These are phyloP conservation scores for Colletotrichum theobromicola DNA, from an alignment of 2,329 filamentous ascomycete genomes.

Conservation along the genomic window DNA sequence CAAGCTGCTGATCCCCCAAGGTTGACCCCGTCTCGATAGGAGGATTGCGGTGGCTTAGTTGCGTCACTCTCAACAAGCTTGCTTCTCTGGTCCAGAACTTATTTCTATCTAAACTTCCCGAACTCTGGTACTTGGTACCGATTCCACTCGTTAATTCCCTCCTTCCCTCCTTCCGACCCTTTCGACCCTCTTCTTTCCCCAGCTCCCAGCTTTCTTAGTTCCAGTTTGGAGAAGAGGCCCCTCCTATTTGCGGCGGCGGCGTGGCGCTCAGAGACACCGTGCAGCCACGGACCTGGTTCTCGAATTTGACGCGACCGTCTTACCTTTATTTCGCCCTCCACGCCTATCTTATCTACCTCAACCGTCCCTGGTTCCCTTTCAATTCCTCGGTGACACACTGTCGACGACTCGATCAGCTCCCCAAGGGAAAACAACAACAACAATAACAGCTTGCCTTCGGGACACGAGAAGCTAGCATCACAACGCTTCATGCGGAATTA, in stretches of 20 bases:
- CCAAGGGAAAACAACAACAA: background rate
- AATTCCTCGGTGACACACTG: background rate
- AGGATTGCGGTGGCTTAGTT: conserved; percentile 3
- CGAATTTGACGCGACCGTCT: conserved; percentile 1
- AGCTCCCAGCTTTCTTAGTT: background rate
- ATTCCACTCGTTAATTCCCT: conserved; percentile 55
- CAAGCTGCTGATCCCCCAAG: background rate
- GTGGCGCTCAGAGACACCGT: conserved; percentile 14
- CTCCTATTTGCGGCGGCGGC: conserved; percentile 6
- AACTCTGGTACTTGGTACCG: conserved; percentile 54
- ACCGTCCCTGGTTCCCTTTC: background rate
- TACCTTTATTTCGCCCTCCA: conserved; percentile 1
- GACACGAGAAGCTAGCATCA: background rate
- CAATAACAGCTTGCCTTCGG: background rate
- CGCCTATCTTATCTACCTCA: background rate
- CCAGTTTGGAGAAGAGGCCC: background rate
- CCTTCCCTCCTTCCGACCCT: background rate
- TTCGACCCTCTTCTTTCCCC: background rate
- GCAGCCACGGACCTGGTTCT: conserved; percentile 13
- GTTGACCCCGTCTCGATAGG: background rate
- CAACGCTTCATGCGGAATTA: background rate
- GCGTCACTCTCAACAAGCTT: background rate
- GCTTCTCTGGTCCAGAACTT: background rate
- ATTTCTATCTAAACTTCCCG: background rate
- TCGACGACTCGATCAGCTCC: background rate